A percentile compares a stretch with the other conserved stretches of the same genome.
These are phyloP conservation scores for Tephrocybe sp. DNA, from an alignment of 768 basidiomycete genomes.

Conservation along the genomic window DNA sequence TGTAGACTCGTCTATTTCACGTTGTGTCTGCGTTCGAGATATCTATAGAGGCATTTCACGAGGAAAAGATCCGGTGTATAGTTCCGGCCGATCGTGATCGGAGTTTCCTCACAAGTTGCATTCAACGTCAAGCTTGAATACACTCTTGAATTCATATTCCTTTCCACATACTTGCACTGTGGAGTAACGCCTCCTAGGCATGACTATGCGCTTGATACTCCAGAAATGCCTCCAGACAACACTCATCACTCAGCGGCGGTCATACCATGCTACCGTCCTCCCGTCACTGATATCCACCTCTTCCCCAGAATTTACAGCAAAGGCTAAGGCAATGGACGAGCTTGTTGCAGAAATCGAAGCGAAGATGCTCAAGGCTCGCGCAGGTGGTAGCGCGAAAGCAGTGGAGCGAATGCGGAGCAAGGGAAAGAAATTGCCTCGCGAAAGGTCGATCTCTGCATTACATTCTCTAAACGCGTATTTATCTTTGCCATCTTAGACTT, in stretches of 20 bases:
- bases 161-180: too few species aligned
- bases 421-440: conserved; percentile 83
- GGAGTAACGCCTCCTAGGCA: neutral
- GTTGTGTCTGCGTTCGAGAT: too few species aligned
- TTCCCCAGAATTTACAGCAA: conserved; percentile 71
- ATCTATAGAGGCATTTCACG: too few species aligned
- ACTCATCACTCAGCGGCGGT: conserved; percentile 25
- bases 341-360: conserved; percentile 64
- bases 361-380: conserved; percentile 57
- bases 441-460: conserved; percentile 53
- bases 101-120: conserved; percentile 17
- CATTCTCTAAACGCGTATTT: neutral
- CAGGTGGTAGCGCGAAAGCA: conserved; percentile 77
- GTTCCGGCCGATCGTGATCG: conserved; percentile 39
- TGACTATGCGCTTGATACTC: conserved; percentile 19
- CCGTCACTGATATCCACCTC: conserved; percentile 70
- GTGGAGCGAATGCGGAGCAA: conserved; percentile 71
- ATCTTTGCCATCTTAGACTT: conserved; percentile 44
- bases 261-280: conserved; percentile 72
- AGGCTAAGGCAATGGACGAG: conserved; percentile 66
- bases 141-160: conserved; percentile 8
- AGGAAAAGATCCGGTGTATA: neutral
- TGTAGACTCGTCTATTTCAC: too few species aligned
- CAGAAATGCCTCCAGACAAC: conserved; percentile 15
- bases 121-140: conserved; percentile 4